Evolutionary conservation across 2,329 filamentous ascomycete genomes (phyloP).

Genomic region (Paecilomyces formosus): DNA sequence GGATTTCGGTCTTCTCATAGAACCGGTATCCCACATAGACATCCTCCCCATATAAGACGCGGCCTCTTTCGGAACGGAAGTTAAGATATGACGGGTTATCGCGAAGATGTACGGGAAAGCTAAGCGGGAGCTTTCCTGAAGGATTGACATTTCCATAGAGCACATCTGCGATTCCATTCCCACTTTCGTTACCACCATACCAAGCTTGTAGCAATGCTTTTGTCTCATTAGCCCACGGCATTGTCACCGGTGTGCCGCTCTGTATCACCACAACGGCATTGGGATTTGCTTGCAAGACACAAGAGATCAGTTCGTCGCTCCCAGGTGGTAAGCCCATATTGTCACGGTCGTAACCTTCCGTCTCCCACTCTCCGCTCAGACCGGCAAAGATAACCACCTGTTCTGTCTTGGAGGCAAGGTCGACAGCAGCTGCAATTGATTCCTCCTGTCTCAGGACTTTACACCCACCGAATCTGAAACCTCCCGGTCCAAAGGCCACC

Average conservation of each 20-base stretch:
- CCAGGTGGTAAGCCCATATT: conserved; percentile 51
- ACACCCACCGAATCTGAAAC: conserved; percentile 55
- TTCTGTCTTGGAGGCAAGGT: conserved; percentile 61
- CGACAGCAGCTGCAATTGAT: conserved; percentile 59
- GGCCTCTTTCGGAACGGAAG: conserved; percentile 61
- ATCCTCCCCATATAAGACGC: conserved; percentile 71
- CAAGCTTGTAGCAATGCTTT: conserved; percentile 65
- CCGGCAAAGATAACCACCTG: conserved; percentile 73
- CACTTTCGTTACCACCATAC: conserved; percentile 83
- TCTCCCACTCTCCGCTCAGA: conserved; percentile 75
- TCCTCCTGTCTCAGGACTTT: conserved; percentile 50
- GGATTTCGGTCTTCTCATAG: conserved; percentile 63
- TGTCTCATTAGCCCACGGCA: conserved; percentile 40
- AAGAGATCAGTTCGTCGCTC: conserved; percentile 53
- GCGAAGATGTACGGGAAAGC: conserved; percentile 59
- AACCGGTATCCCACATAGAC: conserved; percentile 75
- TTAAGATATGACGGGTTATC: conserved; percentile 73
- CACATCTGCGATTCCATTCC: conserved; percentile 71
- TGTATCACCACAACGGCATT: conserved; percentile 69
- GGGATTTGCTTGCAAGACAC: conserved; percentile 59
- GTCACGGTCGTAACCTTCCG: conserved; percentile 58
- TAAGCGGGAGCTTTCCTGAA: conserved; percentile 65
- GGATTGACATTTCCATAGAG: conserved; percentile 69
- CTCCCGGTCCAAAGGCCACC: conserved; percentile 51
- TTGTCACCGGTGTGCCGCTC: conserved; percentile 61